Evolutionary conservation across 192 early-diverging fungal species (phyloP).

Genomic region (Coemansia sp.): DNA sequence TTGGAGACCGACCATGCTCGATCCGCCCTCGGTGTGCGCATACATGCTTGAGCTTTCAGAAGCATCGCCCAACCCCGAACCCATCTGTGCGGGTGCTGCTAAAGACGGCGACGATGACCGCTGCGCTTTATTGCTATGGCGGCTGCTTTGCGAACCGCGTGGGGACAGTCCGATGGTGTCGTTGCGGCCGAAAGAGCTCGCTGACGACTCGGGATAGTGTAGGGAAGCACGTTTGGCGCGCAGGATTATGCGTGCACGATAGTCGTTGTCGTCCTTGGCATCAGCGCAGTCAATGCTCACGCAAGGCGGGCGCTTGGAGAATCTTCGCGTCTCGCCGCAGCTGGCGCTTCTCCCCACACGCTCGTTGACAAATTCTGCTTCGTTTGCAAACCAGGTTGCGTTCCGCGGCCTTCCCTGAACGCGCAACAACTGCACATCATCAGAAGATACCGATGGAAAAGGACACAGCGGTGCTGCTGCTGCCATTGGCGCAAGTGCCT

Average conservation of each 20-base stretch:
- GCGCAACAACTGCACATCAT: background rate
- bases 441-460: background rate
- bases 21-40: conserved; percentile 2
- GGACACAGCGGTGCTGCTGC: background rate
- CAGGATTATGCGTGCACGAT: background rate
- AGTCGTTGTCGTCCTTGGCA: background rate
- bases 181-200: conserved; percentile 8
- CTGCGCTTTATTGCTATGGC: background rate
- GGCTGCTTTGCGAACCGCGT: background rate
- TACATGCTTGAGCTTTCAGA: background rate
- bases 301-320: conserved; percentile 14
- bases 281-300: conserved; percentile 2
- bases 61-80: background rate
- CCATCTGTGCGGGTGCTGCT: background rate
- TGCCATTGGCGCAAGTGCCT: conserved; percentile 10
- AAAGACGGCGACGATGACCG: background rate
- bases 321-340: conserved; percentile 15
- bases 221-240: conserved; percentile 8
- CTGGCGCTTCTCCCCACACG: conserved; percentile 26
- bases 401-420: background rate
- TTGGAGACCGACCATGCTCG: background rate
- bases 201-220: conserved; percentile 13
- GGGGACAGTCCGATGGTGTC: background rate
- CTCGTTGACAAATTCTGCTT: conserved; percentile 1
- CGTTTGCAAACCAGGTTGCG: conserved; percentile 3